phyloP scores from a whole-genome alignment of 768 basidiomycete species.

The Holtermanniella nyarrowii region DNA sequence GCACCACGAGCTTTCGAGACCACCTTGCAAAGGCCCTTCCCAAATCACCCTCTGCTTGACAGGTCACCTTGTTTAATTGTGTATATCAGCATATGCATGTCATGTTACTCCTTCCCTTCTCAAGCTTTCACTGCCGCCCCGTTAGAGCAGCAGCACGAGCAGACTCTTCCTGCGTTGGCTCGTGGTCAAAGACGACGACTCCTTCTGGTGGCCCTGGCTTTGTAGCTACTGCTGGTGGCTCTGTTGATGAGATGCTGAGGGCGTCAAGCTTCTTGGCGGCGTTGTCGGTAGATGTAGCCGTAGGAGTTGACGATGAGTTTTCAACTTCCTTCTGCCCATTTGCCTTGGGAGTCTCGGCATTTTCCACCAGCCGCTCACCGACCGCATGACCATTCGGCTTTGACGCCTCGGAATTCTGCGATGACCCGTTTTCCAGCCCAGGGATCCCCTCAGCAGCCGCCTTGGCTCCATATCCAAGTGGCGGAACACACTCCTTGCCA shows the following conservation, averaged over 20 bases:
- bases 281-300: neutral
- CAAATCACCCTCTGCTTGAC: no score
- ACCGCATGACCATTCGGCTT: no score
- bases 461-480: constrained; percentile 35
- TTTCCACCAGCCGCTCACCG: no score
- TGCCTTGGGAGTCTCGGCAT: neutral
- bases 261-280: neutral
- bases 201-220: constrained; percentile 30
- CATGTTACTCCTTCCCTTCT: no score
- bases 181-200: constrained; percentile 36
- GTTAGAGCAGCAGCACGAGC: no score
- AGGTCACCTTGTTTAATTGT: no score
- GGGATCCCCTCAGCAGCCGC: constrained; percentile 27
- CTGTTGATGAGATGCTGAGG: neutral
- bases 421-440: no score
- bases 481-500: constrained; percentile 27
- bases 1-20: no score
- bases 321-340: neutral
- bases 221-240: neutral
- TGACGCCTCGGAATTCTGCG: neutral
- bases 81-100: no score
- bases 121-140: no score
- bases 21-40: no score
- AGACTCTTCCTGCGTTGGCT: constrained; percentile 27
- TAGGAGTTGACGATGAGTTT: neutral